These are phyloP conservation scores for Exophiala sp. DNA, from an alignment of 2,329 filamentous ascomycete species.

Conservation along the genomic window DNA sequence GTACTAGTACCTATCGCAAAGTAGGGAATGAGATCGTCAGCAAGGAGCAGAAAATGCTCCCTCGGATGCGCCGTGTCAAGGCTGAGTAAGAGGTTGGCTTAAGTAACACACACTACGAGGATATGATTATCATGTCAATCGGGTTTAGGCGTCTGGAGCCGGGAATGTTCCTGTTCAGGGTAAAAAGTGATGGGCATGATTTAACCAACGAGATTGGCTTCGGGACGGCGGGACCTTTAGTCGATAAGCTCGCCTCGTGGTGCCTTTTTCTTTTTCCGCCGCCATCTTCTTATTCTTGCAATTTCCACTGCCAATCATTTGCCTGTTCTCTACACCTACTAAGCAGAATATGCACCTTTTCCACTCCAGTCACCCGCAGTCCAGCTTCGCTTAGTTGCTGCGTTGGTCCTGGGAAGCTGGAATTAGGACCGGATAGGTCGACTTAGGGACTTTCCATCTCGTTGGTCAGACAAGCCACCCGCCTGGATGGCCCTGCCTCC, in stretches of 20 bases:
- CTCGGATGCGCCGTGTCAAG: too few relatives aligned
- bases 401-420: constrained; percentile 11
- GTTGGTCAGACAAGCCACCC: constrained; percentile 22
- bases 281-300: constrained; percentile 9
- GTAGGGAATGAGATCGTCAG: too few relatives aligned
- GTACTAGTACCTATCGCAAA: too few relatives aligned
- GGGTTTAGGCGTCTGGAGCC: too few relatives aligned
- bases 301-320: constrained; percentile 22
- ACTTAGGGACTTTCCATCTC: constrained; percentile 15
- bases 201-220: too few relatives aligned
- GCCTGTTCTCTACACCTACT: neutral
- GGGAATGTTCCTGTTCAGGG: too few relatives aligned
- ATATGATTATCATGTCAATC: too few relatives aligned
- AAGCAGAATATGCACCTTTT: neutral
- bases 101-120: too few relatives aligned
- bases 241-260: neutral
- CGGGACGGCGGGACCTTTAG: too few relatives aligned
- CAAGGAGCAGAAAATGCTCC: too few relatives aligned
- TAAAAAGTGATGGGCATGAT: too few relatives aligned
- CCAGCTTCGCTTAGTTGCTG: constrained; percentile 19
- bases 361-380: constrained; percentile 15
- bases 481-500: constrained; percentile 10
- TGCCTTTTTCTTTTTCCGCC: constrained; percentile 5
- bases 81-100: too few relatives aligned
- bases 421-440: constrained; percentile 11